Evolutionary conservation across 345 rosid genomes (phyloP).

Genomic region (Psidium guajava): DNA sequence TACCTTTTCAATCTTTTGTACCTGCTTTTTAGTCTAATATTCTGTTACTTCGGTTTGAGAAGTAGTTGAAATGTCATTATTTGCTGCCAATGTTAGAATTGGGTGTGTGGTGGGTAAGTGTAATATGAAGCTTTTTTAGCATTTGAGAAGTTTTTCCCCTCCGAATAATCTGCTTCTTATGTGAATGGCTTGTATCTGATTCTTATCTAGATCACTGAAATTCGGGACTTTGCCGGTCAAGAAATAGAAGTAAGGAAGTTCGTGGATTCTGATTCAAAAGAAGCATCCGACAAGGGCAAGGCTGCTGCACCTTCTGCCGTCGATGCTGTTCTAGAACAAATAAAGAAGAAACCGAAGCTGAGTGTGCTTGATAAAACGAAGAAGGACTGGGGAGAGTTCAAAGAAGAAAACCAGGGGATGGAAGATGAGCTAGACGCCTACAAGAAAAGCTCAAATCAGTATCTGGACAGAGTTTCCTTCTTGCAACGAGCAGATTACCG

Average conservation of each 20-base stretch:
- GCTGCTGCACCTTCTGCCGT: constrained; percentile 54
- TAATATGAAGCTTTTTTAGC: neutral
- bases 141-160: neutral
- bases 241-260: constrained; percentile 61
- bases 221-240: constrained; percentile 81
- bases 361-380: constrained; percentile 90
- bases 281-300: constrained; percentile 58
- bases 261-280: constrained; percentile 71
- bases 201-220: constrained; percentile 50
- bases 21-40: neutral
- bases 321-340: constrained; percentile 84
- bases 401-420: constrained; percentile 71
- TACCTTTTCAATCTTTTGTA: neutral
- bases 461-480: constrained; percentile 75
- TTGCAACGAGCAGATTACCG: constrained; percentile 75
- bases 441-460: constrained; percentile 91
- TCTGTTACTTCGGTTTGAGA: neutral
- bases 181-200: neutral
- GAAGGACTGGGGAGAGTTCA: constrained; percentile 95
- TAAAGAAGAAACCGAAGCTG: constrained; percentile 82
- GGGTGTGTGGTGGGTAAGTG: neutral
- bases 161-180: neutral
- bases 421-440: constrained; percentile 85
- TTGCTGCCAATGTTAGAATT: neutral
- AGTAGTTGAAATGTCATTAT: neutral